phyloP scores from a whole-genome alignment of 768 basidiomycete species.

The Thelephora ganbajun region DNA sequence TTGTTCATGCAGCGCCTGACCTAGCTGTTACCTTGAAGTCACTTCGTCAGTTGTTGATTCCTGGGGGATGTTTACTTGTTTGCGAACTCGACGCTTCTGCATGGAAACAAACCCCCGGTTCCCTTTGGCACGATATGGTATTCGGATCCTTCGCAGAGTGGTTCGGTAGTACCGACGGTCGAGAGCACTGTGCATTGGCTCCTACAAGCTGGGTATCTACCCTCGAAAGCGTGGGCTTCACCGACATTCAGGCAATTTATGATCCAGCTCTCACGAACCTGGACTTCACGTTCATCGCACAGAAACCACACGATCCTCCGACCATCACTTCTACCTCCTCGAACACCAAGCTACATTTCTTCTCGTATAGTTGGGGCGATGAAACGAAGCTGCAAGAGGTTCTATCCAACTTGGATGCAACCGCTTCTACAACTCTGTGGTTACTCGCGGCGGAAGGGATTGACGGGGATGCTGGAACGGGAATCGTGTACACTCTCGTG shows the following conservation, averaged over 20 bases:
- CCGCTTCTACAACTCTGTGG: background rate
- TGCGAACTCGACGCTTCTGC: conserved; percentile 5
- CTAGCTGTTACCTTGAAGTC: conserved; percentile 3
- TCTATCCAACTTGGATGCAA: background rate
- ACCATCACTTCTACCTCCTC: background rate
- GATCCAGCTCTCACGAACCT: background rate
- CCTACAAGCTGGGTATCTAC: background rate
- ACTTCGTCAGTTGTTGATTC: conserved; percentile 8
- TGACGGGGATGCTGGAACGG: background rate
- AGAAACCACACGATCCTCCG: background rate
- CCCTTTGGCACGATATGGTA: conserved; percentile 1
- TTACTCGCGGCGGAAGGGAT: background rate
- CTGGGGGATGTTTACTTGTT: conserved; percentile 8
- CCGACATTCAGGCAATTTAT: background rate
- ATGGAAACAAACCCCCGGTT: background rate
- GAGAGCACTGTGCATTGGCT: conserved; percentile 2
- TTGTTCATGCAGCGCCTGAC: conserved; percentile 8
- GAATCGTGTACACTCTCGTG: background rate
- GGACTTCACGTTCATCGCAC: background rate
- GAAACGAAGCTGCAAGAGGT: background rate
- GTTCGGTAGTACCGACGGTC: conserved; percentile 6
- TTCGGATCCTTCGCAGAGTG: conserved; percentile 10
- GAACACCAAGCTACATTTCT: background rate
- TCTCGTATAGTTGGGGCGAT: background rate
- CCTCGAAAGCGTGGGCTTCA: background rate